Percentiles rank a stretch among this genome's conserved stretches.
Evolutionary conservation across 345 rosid species (phyloP).

Genomic region (Noccaea caerulescens): DNA sequence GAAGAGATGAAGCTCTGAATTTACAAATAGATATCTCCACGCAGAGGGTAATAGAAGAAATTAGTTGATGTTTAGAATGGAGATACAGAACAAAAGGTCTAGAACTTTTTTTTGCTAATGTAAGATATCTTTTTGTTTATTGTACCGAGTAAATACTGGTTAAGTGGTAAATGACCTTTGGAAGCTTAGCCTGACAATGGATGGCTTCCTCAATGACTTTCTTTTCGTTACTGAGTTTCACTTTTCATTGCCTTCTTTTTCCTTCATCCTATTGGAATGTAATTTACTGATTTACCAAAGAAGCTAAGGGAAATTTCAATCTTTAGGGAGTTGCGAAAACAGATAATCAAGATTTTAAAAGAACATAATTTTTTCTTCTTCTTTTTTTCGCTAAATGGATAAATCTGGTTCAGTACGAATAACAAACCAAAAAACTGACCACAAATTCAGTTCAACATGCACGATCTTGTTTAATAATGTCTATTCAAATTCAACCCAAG

Average conservation of each 20-base stretch:
- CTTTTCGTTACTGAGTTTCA: slow-evolving; percentile 7
- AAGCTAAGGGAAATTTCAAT: no score
- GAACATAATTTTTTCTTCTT: no score
- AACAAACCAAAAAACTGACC: neutral
- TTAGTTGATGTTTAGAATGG: slow-evolving; percentile 2
- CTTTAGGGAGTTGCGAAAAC: no score
- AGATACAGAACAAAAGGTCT: neutral
- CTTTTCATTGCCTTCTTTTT: neutral
- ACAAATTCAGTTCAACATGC: slow-evolving; percentile 12
- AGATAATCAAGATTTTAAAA: no score
- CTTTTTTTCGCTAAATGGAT: no score
- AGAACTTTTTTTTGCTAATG: slow-evolving; percentile 4
- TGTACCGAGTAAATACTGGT: slow-evolving; percentile 19
- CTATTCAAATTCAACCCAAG: neutral
- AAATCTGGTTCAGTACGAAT: neutral
- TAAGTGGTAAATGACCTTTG: neutral
- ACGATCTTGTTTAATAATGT: slow-evolving; percentile 21
- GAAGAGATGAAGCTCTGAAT: neutral
- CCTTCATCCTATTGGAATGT: neutral
- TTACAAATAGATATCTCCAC: neutral
- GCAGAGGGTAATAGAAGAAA: slow-evolving; percentile 16
- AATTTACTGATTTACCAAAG: neutral
- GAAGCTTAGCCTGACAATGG: neutral
- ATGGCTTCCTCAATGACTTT: slow-evolving; percentile 2
- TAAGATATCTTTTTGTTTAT: slow-evolving; percentile 10